Percentiles rank a stretch among this genome's conserved stretches.
Conservation (phyloP, 2,329 filamentous ascomycete genomes). For the Amauroascus verrucosus region DNA sequence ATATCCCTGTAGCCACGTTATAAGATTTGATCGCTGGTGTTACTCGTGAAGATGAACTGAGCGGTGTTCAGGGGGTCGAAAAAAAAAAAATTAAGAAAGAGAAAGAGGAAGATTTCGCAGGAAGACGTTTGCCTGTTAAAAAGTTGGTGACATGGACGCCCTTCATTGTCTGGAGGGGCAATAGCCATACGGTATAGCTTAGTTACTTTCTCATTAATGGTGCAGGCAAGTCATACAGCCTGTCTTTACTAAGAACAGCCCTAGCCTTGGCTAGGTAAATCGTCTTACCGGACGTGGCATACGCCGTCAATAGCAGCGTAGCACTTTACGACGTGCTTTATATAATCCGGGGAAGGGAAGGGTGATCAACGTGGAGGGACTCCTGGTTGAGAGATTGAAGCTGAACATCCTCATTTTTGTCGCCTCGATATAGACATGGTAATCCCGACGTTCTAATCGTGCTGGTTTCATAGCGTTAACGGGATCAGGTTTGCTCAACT, state of each 20-base stretch:
- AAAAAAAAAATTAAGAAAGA: too few relatives aligned
- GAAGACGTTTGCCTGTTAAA: not conserved
- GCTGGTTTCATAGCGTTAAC: too few relatives aligned
- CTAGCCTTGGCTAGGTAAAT: not conserved
- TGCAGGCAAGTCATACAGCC: not conserved
- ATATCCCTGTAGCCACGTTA: conserved; percentile 10
- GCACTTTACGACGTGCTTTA: not conserved
- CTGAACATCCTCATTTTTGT: too few relatives aligned
- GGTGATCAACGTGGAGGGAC: not conserved
- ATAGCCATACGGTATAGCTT: too few relatives aligned
- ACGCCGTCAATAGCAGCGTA: not conserved
- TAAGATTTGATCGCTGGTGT: not conserved
- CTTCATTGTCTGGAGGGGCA: too few relatives aligned
- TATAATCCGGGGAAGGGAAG: not conserved
- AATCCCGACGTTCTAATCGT: too few relatives aligned
- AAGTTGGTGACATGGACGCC: too few relatives aligned
- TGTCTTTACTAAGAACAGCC: not conserved
- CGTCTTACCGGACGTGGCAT: not conserved
- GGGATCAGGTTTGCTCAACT: too few relatives aligned
- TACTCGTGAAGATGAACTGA: not conserved
- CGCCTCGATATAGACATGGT: too few relatives aligned
- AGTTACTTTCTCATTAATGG: not conserved
- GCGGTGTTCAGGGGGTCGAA: not conserved
- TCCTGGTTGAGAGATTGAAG: not conserved
- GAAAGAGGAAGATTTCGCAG: not conserved